These are phyloP conservation scores for Alternaria viburni DNA, from an alignment of 2,329 filamentous ascomycete genomes.

Conservation along the genomic window DNA sequence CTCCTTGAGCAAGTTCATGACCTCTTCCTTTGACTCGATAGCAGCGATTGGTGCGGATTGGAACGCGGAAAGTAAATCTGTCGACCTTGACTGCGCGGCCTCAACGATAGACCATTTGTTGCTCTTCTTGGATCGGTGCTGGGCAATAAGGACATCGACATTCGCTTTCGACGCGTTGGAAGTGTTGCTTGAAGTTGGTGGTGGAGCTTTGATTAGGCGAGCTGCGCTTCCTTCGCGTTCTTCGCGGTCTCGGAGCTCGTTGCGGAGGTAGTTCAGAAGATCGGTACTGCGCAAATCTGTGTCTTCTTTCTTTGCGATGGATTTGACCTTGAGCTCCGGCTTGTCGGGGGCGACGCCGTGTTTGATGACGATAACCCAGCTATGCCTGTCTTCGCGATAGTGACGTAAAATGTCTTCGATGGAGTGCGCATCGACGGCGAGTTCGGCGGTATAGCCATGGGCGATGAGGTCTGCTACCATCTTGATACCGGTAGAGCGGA, in stretches of 20 bases:
- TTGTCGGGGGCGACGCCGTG: slow-evolving; percentile 66
- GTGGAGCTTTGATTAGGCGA: slow-evolving; percentile 28
- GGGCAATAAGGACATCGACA: slow-evolving; percentile 82
- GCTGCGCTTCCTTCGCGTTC: slow-evolving; percentile 61
- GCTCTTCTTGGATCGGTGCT: slow-evolving; percentile 87
- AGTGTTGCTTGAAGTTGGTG: slow-evolving; percentile 25
- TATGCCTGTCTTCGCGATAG: slow-evolving; percentile 78
- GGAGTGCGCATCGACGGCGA: slow-evolving; percentile 79
- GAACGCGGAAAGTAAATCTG: slow-evolving; percentile 72
- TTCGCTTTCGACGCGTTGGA: slow-evolving; percentile 56
- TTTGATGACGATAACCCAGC: slow-evolving; percentile 89
- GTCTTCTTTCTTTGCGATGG: slow-evolving; percentile 75
- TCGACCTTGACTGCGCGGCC: slow-evolving; percentile 65
- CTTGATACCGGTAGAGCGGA: slow-evolving; percentile 77
- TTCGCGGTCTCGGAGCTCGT: slow-evolving; percentile 81
- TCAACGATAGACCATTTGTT: slow-evolving; percentile 88
- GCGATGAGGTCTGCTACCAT: slow-evolving; percentile 81
- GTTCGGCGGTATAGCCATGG: slow-evolving; percentile 84
- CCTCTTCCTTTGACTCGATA: slow-evolving; percentile 84
- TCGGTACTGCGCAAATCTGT: slow-evolving; percentile 76
- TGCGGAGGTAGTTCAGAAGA: slow-evolving; percentile 78
- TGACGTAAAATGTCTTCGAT: slow-evolving; percentile 79
- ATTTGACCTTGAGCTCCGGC: slow-evolving; percentile 75
- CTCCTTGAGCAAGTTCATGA: slow-evolving; percentile 76
- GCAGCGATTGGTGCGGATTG: slow-evolving; percentile 81